These are phyloP conservation scores for Hibiscus syriacus DNA, from an alignment of 345 rosid genomes.

Conservation along the genomic window DNA sequence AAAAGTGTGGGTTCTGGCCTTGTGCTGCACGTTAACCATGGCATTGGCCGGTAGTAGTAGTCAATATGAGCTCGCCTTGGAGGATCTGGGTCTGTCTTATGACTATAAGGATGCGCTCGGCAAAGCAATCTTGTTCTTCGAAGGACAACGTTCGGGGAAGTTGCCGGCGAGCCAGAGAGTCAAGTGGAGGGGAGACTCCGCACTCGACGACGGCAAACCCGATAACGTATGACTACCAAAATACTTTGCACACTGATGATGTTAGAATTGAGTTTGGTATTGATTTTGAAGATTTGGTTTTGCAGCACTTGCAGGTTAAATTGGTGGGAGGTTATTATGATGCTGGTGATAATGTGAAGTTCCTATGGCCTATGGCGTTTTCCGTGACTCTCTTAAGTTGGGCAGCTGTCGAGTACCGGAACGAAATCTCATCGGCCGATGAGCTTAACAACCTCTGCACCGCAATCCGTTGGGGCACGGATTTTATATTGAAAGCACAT, in stretches of 20 bases:
- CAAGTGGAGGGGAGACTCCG: slow-evolving; percentile 65
- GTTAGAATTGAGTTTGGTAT: too few species aligned
- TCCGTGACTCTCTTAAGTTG: slow-evolving; percentile 59
- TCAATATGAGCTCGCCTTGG: not conserved
- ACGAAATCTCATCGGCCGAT: slow-evolving; percentile 26
- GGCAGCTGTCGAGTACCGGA: slow-evolving; percentile 56
- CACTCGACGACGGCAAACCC: slow-evolving; percentile 54
- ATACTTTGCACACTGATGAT: not conserved
- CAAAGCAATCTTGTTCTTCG: slow-evolving; percentile 64
- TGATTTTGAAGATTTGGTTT: not conserved
- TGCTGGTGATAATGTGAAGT: slow-evolving; percentile 87
- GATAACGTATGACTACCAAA: slow-evolving; percentile 34
- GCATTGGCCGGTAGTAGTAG: not conserved
- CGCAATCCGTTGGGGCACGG: slow-evolving; percentile 70
- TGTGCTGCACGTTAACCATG: slow-evolving; percentile 1
- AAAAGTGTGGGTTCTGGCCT: not conserved
- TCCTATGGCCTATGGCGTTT: slow-evolving; percentile 79
- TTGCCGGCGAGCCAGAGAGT: slow-evolving; percentile 51
- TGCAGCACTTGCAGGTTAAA: slow-evolving; percentile 45
- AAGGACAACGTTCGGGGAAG: slow-evolving; percentile 79
- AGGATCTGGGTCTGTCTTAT: not conserved
- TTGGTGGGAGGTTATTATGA: slow-evolving; percentile 81
- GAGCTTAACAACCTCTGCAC: slow-evolving; percentile 38
- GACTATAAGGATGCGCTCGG: slow-evolving; percentile 49
- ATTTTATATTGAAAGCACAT: slow-evolving; percentile 55